Base-by-base conservation (phyloP, 768 basidiomycete genomes). In the Saitozyma podzolica region DNA sequence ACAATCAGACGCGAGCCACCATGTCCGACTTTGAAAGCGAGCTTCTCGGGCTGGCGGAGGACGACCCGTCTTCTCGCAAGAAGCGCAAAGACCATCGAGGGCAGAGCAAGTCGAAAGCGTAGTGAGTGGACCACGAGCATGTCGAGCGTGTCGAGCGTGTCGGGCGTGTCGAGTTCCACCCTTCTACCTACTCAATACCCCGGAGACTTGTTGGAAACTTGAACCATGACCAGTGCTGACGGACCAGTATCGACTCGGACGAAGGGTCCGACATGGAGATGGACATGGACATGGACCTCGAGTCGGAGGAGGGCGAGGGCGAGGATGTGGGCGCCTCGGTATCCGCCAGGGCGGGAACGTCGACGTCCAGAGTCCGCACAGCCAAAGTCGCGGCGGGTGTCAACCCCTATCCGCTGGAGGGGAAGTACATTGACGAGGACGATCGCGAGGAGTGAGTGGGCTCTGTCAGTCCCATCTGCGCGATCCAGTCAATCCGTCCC, bases 361-460 rank as follows among this genome's bases (percentile, higher is more conserved):
- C 67, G 37, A 51, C 41, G 56, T 41, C 53, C 40, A 65, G 60
- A 54, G 41, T 48, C 16, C 50, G 42, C 40, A 20, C 29, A 29
- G 29, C 54, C 16, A 19, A 40, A 14, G 40, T 45, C 9, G 85
- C 85, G 59, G 84, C 84, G 40, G 69, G 73, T 42, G 83, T 83
- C 6, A 88, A 91, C 67, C 87, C 87, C 4, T 98, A 91, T 76
- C 94, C 92, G 0, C 81, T 96, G 11, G 95, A 98, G 71, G 92
- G 91, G 54, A 91, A 91, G 79, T 98, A 90, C 75, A 85, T 84
- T 62, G 88, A 96, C 73, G 91, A 92, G 70, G 84, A 82, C 11
- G 95, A 97, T 79, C 85, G 89, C 72, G 84, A 88, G 66, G 81
- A 83, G 95, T 95, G 82, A 82, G 89, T 75, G 13, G 45, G 45